Base-by-base conservation (phyloP, 768 basidiomycete species). In the Lanmaoa pseudosensibilis region DNA sequence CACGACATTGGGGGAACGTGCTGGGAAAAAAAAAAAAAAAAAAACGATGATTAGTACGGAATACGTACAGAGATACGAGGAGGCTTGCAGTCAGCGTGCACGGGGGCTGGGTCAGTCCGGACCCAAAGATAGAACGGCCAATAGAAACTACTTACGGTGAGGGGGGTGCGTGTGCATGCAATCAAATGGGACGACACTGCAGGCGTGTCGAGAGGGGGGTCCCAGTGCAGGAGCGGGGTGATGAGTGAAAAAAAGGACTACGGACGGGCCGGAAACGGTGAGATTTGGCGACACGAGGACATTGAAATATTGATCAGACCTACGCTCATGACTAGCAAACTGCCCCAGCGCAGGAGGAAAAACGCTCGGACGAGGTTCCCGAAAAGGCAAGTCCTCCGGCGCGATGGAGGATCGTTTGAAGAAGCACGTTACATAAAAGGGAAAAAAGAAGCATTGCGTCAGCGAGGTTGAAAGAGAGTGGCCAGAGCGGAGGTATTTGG, bases 381-480 rank as follows among this genome's bases (percentile, higher is more conserved):
- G 3, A 50, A 52, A 41, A 23, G 66, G 66, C 1, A 59, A 4
- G 11, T 43, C 0, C 3, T 19, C 54, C 63, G 57, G 56, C 18
- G 19, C 12, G 2, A 16, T 58, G 54, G 65, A 2, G 65, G 32
- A 66, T 66, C 65, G 18, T 19, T 46, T 46, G 10, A 30, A 66
- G 65, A 66, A 66, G 65, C 46, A 18, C 32, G 0, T 7, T 1
- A 32, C 57, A 51, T 52, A 66, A 52, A 65, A 50, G 65, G 62
- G 2, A 61, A 55, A 46, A 49, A 38, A n/a, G 49, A 57, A 40
- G 60, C 7, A 38, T 38, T 37, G 25, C 49, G 49, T 50, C 49
- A 38, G 11, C 5, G 33, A n/a, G 37, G 30, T n/a, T n/a, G n/a
- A n/a, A n/a, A n/a, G n/a, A n/a, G n/a, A n/a, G n/a, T n/a, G n/a